These are phyloP conservation scores for Cephaloascus fragrans DNA, from an alignment of 805 yeast genomes.

Conservation along the genomic window DNA sequence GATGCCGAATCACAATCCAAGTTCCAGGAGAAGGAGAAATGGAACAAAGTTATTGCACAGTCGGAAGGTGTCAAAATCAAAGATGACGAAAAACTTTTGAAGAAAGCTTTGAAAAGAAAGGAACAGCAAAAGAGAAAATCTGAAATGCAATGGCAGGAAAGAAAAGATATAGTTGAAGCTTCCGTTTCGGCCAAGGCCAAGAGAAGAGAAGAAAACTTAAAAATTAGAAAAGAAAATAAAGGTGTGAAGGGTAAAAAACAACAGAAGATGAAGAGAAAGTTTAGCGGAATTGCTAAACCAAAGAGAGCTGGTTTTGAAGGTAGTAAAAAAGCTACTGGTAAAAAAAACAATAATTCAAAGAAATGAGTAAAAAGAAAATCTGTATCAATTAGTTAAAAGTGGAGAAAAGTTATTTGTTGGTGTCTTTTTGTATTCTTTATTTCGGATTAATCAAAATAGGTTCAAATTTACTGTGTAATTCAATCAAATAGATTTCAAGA, in stretches of 20 bases:
- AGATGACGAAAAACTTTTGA: constrained; percentile 83
- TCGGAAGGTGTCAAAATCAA: constrained; percentile 84
- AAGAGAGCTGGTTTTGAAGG: constrained; percentile 94
- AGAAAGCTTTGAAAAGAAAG: constrained; percentile 77
- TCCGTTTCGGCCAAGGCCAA: constrained; percentile 67
- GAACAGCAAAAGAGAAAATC: constrained; percentile 78
- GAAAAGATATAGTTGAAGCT: constrained; percentile 71
- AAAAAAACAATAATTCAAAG: constrained; percentile 12
- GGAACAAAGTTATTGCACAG: constrained; percentile 78
- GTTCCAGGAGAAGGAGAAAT: constrained; percentile 61
- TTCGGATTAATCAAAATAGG: too few relatives aligned
- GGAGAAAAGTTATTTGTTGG: too few relatives aligned
- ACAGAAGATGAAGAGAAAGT: constrained; percentile 55
- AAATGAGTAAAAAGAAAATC: constrained; percentile 1
- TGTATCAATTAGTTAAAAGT: too few relatives aligned
- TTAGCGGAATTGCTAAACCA: constrained; percentile 44
- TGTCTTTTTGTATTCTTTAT: too few relatives aligned
- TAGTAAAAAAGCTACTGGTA: constrained; percentile 21
- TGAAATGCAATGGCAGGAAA: constrained; percentile 86
- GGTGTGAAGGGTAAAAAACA: constrained; percentile 71
- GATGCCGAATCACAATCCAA: constrained; percentile 53
- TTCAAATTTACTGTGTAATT: too few relatives aligned
- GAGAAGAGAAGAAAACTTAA: constrained; percentile 87
- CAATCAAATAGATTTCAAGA: too few relatives aligned
- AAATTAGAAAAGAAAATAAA: constrained; percentile 76